These are phyloP conservation scores for Flagelloscypha sp. DNA, from an alignment of 768 basidiomycete species.

Conservation along the genomic window DNA sequence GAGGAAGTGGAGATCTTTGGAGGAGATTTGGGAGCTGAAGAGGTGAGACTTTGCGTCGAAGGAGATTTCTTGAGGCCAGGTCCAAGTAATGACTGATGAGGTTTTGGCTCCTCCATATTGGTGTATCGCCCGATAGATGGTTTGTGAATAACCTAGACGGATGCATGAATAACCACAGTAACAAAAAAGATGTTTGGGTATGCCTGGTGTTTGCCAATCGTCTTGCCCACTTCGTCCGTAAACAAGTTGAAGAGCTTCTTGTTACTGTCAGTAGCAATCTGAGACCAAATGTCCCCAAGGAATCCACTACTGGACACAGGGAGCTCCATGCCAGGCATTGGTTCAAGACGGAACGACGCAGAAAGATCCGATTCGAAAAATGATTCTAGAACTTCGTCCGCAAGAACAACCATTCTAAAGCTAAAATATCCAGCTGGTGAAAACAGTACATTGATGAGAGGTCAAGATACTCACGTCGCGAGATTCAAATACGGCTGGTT, in stretches of 20 bases:
- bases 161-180: slow-evolving; percentile 4
- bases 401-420: slow-evolving; percentile 98
- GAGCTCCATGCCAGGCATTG: slow-evolving; percentile 59
- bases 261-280: slow-evolving; percentile 85
- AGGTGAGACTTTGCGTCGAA: slow-evolving; percentile 43
- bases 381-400: slow-evolving; percentile 91
- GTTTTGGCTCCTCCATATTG: slow-evolving; percentile 78
- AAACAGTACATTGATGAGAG: slow-evolving; percentile 1
- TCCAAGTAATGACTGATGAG: slow-evolving; percentile 78
- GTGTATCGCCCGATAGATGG: slow-evolving; percentile 86
- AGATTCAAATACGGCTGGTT: slow-evolving; percentile 92
- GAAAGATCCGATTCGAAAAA: slow-evolving; percentile 95
- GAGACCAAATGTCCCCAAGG: slow-evolving; percentile 80
- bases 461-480: slow-evolving; percentile 52
- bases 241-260: slow-evolving; percentile 90
- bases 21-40: slow-evolving; percentile 24
- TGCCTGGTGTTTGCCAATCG: slow-evolving; percentile 89
- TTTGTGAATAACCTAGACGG: slow-evolving; percentile 50
- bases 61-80: slow-evolving; percentile 54
- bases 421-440: slow-evolving; percentile 27
- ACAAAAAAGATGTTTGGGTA: slow-evolving; percentile 7
- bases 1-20: slow-evolving; percentile 26
- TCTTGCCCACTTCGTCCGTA: slow-evolving; percentile 90
- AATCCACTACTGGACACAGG: slow-evolving; percentile 51
- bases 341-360: slow-evolving; percentile 75